Percentiles rank a stretch among this genome's conserved stretches.
Evolutionary conservation across 1,284 basidiomycete genomes (phyloP).

Genomic region (Hymenochaete sp.): DNA sequence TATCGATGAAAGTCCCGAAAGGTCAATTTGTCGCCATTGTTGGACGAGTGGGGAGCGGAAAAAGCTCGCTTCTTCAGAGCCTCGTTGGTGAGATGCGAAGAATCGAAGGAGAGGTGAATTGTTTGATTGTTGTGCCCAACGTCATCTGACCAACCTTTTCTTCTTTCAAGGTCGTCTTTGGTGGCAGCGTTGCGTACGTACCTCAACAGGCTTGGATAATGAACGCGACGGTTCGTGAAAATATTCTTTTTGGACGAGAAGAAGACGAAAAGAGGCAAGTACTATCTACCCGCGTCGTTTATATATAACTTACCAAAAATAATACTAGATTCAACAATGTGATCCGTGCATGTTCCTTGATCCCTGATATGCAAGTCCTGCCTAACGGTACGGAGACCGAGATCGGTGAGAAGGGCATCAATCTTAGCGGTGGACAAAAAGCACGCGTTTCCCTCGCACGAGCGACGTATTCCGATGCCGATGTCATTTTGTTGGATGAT

Average conservation of each 20-base stretch:
- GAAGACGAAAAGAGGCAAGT: not conserved
- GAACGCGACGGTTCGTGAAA: not conserved
- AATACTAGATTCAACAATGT: not conserved
- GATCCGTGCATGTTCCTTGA: not conserved
- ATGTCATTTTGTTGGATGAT: constrained; percentile 46
- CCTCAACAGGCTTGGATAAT: not conserved
- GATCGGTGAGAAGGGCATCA: constrained; percentile 74
- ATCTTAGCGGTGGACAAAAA: constrained; percentile 63
- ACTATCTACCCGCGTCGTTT: too few species aligned
- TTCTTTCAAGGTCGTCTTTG: not conserved
- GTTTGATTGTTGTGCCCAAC: not conserved
- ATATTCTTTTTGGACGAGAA: not conserved
- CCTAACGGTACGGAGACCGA: constrained; percentile 81
- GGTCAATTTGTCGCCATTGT: constrained; percentile 70
- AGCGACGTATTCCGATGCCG: constrained; percentile 36
- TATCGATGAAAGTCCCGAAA: too few species aligned
- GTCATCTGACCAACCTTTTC: not conserved
- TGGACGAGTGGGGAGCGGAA: constrained; percentile 56
- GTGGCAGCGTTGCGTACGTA: not conserved
- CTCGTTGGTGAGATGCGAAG: constrained; percentile 3
- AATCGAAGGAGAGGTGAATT: constrained; percentile 7
- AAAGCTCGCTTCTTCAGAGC: too few species aligned
- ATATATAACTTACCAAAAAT: not conserved
- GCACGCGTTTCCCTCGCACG: constrained; percentile 43
- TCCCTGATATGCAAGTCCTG: constrained; percentile 71